Conservation (phyloP, 352 stramenopile genomes). For the Phytophthora rubi region DNA sequence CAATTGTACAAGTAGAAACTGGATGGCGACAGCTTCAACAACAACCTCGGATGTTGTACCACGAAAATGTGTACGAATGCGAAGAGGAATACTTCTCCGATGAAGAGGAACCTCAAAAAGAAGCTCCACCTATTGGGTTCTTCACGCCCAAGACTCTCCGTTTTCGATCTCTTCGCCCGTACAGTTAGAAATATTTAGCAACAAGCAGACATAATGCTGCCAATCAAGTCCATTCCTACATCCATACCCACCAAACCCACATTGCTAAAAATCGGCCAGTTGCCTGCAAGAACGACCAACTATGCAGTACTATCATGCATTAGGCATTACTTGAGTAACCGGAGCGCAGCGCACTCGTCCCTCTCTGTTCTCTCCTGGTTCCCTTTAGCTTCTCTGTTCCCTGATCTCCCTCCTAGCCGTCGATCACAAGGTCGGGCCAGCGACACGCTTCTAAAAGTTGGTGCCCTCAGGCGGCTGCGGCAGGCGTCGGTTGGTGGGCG, state of each 20-base stretch:
- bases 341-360: constrained; percentile 8
- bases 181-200: constrained; percentile 43
- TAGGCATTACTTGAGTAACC: constrained; percentile 37
- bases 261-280: background rate
- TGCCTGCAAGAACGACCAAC: constrained; percentile 15
- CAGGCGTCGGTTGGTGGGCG: constrained; percentile 87
- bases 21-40: constrained; percentile 23
- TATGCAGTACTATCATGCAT: constrained; percentile 45
- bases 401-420: constrained; percentile 16
- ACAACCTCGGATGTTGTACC: background rate
- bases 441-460: constrained; percentile 84
- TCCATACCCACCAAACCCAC: background rate
- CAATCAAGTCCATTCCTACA: background rate
- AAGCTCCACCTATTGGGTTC: constrained; percentile 26
- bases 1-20: constrained; percentile 34
- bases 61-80: constrained; percentile 17
- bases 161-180: constrained; percentile 22
- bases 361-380: constrained; percentile 8
- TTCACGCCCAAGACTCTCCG: constrained; percentile 34
- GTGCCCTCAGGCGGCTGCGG: constrained; percentile 91
- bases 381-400: constrained; percentile 15
- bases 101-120: constrained; percentile 33
- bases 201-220: constrained; percentile 13
- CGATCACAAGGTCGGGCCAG: constrained; percentile 14
- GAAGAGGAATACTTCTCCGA: constrained; percentile 22